Conservation (phyloP, 352 stramenopile species). For the Phytophthora nicotianae region DNA sequence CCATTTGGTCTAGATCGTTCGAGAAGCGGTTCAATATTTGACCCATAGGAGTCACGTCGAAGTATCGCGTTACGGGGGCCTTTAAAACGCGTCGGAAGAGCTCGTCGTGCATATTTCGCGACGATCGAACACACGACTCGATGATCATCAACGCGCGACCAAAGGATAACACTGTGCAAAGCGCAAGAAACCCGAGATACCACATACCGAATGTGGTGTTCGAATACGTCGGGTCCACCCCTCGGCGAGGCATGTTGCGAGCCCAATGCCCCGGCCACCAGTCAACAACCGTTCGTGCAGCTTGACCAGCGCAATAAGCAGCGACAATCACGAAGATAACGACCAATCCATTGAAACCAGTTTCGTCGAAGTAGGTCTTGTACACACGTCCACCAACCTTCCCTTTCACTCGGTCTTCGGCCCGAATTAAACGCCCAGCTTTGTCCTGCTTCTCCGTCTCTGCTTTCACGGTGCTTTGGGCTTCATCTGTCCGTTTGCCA, state of each 20-base stretch:
- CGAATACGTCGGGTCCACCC: slow-evolving; percentile 42
- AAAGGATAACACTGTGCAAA: slow-evolving; percentile 32
- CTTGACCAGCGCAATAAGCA: slow-evolving; percentile 19
- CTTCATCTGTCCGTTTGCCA: not conserved
- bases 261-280: slow-evolving; percentile 41
- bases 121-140: slow-evolving; percentile 41
- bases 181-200: slow-evolving; percentile 46
- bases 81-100: slow-evolving; percentile 50
- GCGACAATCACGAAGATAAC: slow-evolving; percentile 12
- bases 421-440: slow-evolving; percentile 17
- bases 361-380: slow-evolving; percentile 45
- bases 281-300: slow-evolving; percentile 22
- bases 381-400: slow-evolving; percentile 38
- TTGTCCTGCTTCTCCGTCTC: not conserved
- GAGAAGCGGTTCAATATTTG: slow-evolving; percentile 68
- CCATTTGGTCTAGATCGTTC: slow-evolving; percentile 60
- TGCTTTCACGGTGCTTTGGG: slow-evolving; percentile 2
- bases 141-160: slow-evolving; percentile 42
- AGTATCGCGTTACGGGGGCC: slow-evolving; percentile 59
- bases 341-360: slow-evolving; percentile 30
- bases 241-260: slow-evolving; percentile 20
- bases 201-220: slow-evolving; percentile 36
- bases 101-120: slow-evolving; percentile 51
- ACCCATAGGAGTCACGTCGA: slow-evolving; percentile 63
- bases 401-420: slow-evolving; percentile 44